Conservation (phyloP, 495 filamentous ascomycete species). For the Eremomyces bilateralis region DNA sequence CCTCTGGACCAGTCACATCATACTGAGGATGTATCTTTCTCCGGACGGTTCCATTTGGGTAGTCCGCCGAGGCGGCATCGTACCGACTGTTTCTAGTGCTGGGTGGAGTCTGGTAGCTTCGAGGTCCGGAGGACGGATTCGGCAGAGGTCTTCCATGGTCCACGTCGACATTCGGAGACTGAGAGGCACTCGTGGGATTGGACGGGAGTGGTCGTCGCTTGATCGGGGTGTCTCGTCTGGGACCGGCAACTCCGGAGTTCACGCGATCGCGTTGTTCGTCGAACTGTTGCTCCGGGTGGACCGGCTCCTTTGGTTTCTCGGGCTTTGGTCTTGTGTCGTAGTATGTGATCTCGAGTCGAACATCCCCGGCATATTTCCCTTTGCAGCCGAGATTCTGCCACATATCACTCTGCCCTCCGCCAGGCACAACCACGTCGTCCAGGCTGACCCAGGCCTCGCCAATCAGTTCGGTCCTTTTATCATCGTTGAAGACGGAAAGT, state of each 20-base stretch:
- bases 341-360: constrained; percentile 88
- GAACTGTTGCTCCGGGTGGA: constrained; percentile 31
- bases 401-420: constrained; percentile 76
- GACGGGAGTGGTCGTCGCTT: constrained; percentile 63
- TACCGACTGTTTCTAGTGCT: too few relatives aligned
- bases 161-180: constrained; percentile 9
- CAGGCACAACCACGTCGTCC: constrained; percentile 55
- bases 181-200: constrained; percentile 35
- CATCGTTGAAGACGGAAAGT: constrained; percentile 90
- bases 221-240: constrained; percentile 23
- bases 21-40: too few relatives aligned
- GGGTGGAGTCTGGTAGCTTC: constrained; percentile 10
- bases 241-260: background rate
- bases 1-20: too few relatives aligned
- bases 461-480: constrained; percentile 88
- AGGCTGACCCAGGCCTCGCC: constrained; percentile 81
- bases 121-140: constrained; percentile 6
- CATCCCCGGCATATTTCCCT: constrained; percentile 85
- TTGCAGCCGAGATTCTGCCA: constrained; percentile 77
- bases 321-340: constrained; percentile 75
- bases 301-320: constrained; percentile 29
- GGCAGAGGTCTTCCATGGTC: constrained; percentile 7
- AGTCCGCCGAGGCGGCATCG: too few relatives aligned
- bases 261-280: constrained; percentile 14
- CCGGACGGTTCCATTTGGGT: too few relatives aligned